Evolutionary conservation across 352 stramenopile species (phyloP).

Genomic region (Pythium folliculosum): DNA sequence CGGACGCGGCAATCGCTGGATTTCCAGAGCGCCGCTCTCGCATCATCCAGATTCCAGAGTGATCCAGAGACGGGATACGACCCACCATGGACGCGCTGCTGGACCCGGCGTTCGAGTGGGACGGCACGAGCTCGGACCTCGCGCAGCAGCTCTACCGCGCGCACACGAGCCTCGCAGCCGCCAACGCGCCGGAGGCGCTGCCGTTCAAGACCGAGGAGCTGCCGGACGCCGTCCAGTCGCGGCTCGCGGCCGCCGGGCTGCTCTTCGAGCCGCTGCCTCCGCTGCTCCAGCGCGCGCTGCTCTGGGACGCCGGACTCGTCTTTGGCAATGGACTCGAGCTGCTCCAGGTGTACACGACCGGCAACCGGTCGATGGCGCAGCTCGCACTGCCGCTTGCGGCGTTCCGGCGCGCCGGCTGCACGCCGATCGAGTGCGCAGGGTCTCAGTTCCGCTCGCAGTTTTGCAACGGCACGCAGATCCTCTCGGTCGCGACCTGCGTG

Average conservation of each 20-base stretch:
- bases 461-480: slow-evolving; percentile 31
- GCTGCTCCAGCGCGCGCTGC: slow-evolving; percentile 23
- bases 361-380: slow-evolving; percentile 34
- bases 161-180: neutral
- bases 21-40: too few species aligned
- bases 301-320: slow-evolving; percentile 27
- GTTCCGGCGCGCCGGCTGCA: slow-evolving; percentile 25
- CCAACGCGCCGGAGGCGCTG: slow-evolving; percentile 3
- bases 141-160: slow-evolving; percentile 35
- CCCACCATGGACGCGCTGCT: slow-evolving; percentile 7
- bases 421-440: slow-evolving; percentile 24
- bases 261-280: slow-evolving; percentile 20
- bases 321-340: slow-evolving; percentile 15
- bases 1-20: too few species aligned
- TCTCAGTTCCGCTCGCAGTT: slow-evolving; percentile 29
- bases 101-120: slow-evolving; percentile 17
- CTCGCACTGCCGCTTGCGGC: slow-evolving; percentile 29
- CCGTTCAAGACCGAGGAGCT: slow-evolving; percentile 17
- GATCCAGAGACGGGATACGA: too few species aligned
- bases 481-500: slow-evolving; percentile 25
- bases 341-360: slow-evolving; percentile 31
- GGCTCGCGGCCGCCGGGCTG: slow-evolving; percentile 8
- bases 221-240: slow-evolving; percentile 5
- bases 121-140: slow-evolving; percentile 30
- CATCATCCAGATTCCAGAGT: too few species aligned